phyloP scores from a whole-genome alignment of 208 protist species.

The Leishmania aethiopica region DNA sequence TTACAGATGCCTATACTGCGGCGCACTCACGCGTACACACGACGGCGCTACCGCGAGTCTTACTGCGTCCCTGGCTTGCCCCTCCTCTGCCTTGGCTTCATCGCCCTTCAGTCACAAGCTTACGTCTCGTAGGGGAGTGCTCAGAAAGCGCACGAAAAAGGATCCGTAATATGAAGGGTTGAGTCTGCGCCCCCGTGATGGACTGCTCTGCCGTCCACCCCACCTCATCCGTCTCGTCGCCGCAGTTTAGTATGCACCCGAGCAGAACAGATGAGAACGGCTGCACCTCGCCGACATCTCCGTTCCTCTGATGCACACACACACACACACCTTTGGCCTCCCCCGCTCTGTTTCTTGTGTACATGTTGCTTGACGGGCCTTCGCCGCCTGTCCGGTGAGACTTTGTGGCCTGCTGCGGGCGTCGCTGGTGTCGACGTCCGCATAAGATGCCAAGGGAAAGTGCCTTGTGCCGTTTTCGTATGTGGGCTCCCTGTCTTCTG shows the following conservation, averaged over 20 bases:
- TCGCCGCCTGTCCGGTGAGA: not conserved
- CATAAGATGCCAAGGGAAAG: not conserved
- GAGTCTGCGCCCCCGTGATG: not conserved
- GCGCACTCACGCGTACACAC: not conserved
- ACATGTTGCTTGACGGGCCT: not conserved
- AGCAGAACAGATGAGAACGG: not conserved
- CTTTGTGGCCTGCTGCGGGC: not conserved
- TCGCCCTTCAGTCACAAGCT: not conserved
- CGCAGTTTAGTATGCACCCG: not conserved
- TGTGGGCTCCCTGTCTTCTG: not conserved
- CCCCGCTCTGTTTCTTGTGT: not conserved
- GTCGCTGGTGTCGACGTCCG: not conserved
- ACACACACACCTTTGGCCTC: not conserved
- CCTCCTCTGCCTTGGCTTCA: not conserved
- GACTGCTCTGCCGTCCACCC: not conserved
- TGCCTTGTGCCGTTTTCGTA: not conserved
- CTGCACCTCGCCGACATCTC: not conserved
- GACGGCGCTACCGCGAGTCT: not conserved
- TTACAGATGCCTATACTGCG: not conserved
- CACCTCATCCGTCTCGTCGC: not conserved
- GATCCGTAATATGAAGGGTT: not conserved
- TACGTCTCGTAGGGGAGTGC: not conserved
- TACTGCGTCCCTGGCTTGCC: not conserved
- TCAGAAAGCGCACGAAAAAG: not conserved
- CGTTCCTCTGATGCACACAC: not conserved